phyloP scores from a whole-genome alignment of 2,329 filamentous ascomycete genomes.

The Pseudogymnoascus sp. region DNA sequence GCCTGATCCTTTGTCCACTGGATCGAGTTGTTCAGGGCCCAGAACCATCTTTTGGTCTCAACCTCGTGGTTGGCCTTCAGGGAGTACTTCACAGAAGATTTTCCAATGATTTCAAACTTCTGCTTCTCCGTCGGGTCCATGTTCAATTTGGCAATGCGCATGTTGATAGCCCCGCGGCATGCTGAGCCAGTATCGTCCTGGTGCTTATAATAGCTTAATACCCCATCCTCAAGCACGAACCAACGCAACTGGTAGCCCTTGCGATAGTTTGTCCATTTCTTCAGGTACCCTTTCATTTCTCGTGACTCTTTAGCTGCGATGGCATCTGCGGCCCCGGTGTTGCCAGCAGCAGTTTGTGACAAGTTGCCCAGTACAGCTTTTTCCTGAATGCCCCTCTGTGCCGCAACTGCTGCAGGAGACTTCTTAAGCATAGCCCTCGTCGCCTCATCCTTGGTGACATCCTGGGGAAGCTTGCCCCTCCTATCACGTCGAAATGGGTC shows the following conservation, averaged over 20 bases:
- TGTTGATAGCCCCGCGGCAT: constrained; percentile 96
- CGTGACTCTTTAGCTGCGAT: constrained; percentile 75
- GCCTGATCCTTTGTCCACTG: constrained; percentile 98
- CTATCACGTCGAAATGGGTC: constrained; percentile 93
- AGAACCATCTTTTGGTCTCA: constrained; percentile 97
- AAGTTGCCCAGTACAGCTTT: constrained; percentile 84
- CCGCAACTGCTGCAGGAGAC: constrained; percentile 87
- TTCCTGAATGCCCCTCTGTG: constrained; percentile 92
- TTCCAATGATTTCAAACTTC: constrained; percentile 94
- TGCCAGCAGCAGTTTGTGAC: constrained; percentile 42
- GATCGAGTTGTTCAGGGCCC: constrained; percentile 97
- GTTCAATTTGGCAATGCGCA: constrained; percentile 87
- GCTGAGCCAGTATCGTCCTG: constrained; percentile 95
- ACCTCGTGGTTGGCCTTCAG: constrained; percentile 97
- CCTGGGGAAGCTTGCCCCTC: constrained; percentile 90
- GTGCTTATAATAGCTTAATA: constrained; percentile 97
- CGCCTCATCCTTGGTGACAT: constrained; percentile 89
- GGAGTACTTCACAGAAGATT: constrained; percentile 97
- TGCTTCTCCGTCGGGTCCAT: constrained; percentile 98
- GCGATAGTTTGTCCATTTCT: constrained; percentile 99
- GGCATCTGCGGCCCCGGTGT: constrained; percentile 48
- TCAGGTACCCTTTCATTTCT: constrained; percentile 97
- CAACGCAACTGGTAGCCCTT: constrained; percentile 93
- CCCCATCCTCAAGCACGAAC: constrained; percentile 96
- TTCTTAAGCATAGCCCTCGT: constrained; percentile 84